Evolutionary conservation across 2,329 filamentous ascomycete genomes (phyloP), one percentile per base, ranked within the genome.

Genomic region (Penicillium sclerotiorum): DNA sequence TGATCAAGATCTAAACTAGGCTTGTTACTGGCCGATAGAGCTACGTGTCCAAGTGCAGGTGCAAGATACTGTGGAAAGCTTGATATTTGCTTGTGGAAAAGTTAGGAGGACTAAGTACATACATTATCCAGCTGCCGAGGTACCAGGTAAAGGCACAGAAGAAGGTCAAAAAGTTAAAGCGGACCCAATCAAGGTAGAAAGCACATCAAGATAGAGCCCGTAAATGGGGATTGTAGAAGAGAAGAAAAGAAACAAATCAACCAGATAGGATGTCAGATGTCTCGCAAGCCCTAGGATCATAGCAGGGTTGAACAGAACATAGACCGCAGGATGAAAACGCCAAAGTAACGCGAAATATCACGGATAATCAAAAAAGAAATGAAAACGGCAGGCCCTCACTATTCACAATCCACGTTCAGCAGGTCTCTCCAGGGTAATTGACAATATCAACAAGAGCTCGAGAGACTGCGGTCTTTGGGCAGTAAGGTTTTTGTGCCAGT

Each of bases 251-350:
- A 49, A 27, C 40, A 52, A 55, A 44, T 47, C 30, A 55, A 39
- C 36, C 36, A 33, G 27, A 43, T 15, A 8, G 27, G 8, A 17
- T 52, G 42, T 51, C 51, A 39, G 52, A 50, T 62, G 57, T 61
- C 65, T 61, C 62, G n/a, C n/a, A n/a, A 56, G 52, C 71, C 70
- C 70, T 73, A 73, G 70, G 64, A 52, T 68, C 71, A 60, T 73
- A 59, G 60, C 70, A 73, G 69, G 68, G 69, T 45, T 53, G 59
- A 64, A 56, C 61, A 48, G 38, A 61, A 57, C 52, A 61, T 51
- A 57, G 59, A 59, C 60, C 61, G 60, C 59, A 57, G 53, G 61
- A 58, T 38, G 59, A 32, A 54, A 66, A 69, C 63, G 64, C 65
- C 61, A 60, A 36, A 47, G n/a, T n/a, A 43, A 51, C 2, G 9